phyloP scores from a whole-genome alignment of 805 yeast species.

The Millerozyma miso region DNA sequence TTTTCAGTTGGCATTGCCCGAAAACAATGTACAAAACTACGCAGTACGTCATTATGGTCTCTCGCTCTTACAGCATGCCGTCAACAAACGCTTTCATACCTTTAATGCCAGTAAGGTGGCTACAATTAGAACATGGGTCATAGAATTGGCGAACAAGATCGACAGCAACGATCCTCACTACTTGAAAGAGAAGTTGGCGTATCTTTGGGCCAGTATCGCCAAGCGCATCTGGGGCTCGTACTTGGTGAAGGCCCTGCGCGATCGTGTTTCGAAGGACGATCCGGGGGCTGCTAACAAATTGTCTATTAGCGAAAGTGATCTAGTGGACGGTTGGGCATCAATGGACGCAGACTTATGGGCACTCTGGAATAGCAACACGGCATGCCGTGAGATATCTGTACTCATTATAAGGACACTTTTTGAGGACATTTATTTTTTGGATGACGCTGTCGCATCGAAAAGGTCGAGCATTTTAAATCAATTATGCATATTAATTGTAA shows the following conservation, averaged over 20 bases:
- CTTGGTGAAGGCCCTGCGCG: constrained; percentile 32
- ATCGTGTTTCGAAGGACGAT: constrained; percentile 1
- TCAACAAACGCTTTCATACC: constrained; percentile 53
- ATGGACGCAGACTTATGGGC: constrained; percentile 78
- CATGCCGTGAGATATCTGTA: constrained; percentile 71
- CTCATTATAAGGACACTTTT: constrained; percentile 80
- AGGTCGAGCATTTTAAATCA: constrained; percentile 76
- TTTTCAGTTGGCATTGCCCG: constrained; percentile 69
- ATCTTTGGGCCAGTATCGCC: constrained; percentile 86
- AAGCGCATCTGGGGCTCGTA: constrained; percentile 87
- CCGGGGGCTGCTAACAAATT: constrained; percentile 17
- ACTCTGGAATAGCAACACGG: constrained; percentile 64
- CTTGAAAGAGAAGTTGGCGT: constrained; percentile 83
- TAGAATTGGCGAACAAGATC: constrained; percentile 66
- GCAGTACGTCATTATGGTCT: constrained; percentile 90
- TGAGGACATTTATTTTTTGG: constrained; percentile 88
- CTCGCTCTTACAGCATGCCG: constrained; percentile 70
- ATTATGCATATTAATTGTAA: constrained; percentile 76
- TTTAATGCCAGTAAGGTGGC: constrained; percentile 52
- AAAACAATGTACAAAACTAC: constrained; percentile 52
- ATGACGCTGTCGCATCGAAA: constrained; percentile 84
- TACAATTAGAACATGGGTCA: constrained; percentile 79
- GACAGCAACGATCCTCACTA: constrained; percentile 77
- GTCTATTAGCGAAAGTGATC: constrained; percentile 43
- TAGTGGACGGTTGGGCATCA: constrained; percentile 69